phyloP scores from a whole-genome alignment of 352 stramenopile genomes.

The Phytophthora melonis region DNA sequence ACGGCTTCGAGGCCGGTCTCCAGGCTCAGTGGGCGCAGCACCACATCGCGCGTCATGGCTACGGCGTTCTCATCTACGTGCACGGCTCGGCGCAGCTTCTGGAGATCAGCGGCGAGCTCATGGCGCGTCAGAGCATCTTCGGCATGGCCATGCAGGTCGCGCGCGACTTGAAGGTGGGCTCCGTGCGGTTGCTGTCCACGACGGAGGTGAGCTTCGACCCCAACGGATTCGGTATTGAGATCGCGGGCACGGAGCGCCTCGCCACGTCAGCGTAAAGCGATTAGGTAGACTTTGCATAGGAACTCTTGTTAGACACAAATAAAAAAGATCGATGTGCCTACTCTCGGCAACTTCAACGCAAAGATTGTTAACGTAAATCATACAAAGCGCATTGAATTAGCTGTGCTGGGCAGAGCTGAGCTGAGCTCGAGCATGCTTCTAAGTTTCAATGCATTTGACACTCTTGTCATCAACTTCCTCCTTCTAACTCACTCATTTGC shows the following conservation, averaged over 20 bases:
- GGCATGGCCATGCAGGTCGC: conserved; percentile 84
- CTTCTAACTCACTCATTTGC: conserved; percentile 37
- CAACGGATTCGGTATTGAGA: conserved; percentile 68
- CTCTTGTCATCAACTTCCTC: conserved; percentile 1
- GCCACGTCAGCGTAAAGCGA: conserved; percentile 33
- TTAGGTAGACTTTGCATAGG: conserved; percentile 22
- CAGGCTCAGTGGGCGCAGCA: conserved; percentile 80
- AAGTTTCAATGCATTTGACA: conserved; percentile 2
- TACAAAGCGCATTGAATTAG: conserved; percentile 10
- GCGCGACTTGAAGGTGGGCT: conserved; percentile 61
- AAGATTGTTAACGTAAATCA: neutral
- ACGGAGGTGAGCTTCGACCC: conserved; percentile 63
- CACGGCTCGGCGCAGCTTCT: conserved; percentile 67
- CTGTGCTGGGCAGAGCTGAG: conserved; percentile 7
- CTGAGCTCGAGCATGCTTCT: conserved; percentile 2
- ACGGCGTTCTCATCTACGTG: conserved; percentile 71
- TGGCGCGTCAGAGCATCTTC: conserved; percentile 88
- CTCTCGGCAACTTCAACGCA: neutral
- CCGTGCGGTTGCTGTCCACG: conserved; percentile 61
- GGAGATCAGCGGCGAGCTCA: conserved; percentile 83
- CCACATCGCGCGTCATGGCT: conserved; percentile 50
- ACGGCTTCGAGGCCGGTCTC: conserved; percentile 52
- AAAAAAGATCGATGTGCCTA: conserved; percentile 11
- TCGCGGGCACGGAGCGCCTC: conserved; percentile 44
- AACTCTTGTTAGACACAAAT: conserved; percentile 26